These are phyloP conservation scores for Puya raimondii DNA, from an alignment of 176 grass and related monocot genomes.

Conservation along the genomic window DNA sequence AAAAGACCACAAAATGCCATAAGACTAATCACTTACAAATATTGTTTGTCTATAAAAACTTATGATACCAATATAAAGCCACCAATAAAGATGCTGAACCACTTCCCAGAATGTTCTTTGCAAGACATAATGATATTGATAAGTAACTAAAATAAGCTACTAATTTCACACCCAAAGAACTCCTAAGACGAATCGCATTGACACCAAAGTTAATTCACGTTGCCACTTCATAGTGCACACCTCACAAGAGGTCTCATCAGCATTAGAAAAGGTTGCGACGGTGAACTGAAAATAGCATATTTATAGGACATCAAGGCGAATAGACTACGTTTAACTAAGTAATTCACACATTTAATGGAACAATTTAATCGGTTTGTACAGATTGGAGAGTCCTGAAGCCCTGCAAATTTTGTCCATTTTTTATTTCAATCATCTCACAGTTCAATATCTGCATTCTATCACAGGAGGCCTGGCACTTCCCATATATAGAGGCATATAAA, in stretches of 20 bases:
- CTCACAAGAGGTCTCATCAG: neutral
- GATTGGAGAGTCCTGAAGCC: too few species aligned
- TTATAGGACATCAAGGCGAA: neutral
- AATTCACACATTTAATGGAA: neutral
- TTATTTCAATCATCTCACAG: too few species aligned
- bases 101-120: neutral
- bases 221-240: neutral
- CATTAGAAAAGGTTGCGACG: neutral
- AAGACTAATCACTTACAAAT: neutral
- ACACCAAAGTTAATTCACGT: neutral
- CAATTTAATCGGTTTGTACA: too few species aligned
- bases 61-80: neutral
- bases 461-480: too few species aligned
- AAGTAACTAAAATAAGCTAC: neutral
- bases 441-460: too few species aligned
- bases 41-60: neutral
- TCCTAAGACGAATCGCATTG: neutral
- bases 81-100: neutral
- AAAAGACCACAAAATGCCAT: neutral
- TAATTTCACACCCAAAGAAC: neutral
- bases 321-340: neutral
- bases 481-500: too few species aligned
- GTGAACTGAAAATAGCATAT: neutral
- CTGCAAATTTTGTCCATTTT: too few species aligned
- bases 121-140: neutral